These are phyloP conservation scores for Angomonas ambiguus DNA, from an alignment of 208 protist species.

Conservation along the genomic window DNA sequence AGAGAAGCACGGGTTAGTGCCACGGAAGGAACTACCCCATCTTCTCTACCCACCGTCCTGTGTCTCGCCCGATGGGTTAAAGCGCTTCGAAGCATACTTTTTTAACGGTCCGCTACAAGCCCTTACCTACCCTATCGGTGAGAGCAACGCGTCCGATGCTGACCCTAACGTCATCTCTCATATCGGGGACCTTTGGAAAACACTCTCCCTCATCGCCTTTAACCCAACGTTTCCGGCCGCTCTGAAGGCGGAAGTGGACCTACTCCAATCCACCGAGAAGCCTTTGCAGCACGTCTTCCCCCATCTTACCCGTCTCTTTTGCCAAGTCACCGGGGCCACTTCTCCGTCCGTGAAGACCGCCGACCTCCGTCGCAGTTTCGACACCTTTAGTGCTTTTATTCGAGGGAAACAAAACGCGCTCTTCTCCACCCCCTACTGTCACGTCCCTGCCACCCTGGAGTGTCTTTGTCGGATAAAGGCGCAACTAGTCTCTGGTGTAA, in stretches of 20 bases:
- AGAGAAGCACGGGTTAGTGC: not conserved
- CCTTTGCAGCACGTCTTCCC: not conserved
- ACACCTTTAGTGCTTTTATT: not conserved
- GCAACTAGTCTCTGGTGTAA: not conserved
- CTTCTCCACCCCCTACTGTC: not conserved
- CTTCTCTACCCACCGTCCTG: not conserved
- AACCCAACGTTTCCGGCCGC: not conserved
- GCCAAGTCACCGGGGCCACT: not conserved
- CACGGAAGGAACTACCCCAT: not conserved
- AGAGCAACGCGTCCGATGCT: not conserved
- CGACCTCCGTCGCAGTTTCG: not conserved
- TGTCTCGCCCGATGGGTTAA: not conserved
- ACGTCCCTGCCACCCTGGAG: not conserved
- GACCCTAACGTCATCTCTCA: not conserved
- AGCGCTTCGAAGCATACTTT: not conserved
- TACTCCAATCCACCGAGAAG: not conserved
- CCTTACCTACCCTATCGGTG: not conserved
- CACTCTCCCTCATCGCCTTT: not conserved
- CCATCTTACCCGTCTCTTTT: not conserved
- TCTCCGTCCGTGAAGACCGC: not conserved
- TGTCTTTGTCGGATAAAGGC: not conserved
- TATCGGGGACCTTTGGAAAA: not conserved
- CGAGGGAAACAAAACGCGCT: not conserved
- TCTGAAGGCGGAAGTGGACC: too few relatives aligned
- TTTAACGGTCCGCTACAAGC: not conserved